Conservation (phyloP, 306 rosid species). For the Ammopiptanthus mongolicus region DNA sequence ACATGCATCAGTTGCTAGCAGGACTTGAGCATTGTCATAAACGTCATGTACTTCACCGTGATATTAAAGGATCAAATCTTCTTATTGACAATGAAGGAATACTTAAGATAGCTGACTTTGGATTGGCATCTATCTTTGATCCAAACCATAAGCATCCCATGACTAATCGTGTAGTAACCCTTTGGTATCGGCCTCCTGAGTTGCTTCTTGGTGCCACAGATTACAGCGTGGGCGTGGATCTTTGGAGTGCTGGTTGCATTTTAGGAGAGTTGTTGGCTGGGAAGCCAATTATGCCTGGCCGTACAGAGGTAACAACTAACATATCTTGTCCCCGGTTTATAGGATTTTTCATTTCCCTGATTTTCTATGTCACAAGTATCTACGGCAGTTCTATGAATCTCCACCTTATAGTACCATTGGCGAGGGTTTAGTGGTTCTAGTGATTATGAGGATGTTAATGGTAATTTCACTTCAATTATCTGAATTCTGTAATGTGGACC, state of each 20-base stretch:
- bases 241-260: conserved; percentile 98
- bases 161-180: conserved; percentile 95
- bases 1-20: conserved; percentile 74
- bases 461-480: neutral
- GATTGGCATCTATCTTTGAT: conserved; percentile 77
- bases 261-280: conserved; percentile 90
- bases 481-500: neutral
- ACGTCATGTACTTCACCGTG: conserved; percentile 80
- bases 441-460: neutral
- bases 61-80: conserved; percentile 95
- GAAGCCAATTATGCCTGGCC: conserved; percentile 98
- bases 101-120: conserved; percentile 93
- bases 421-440: neutral
- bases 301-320: conserved; percentile 73
- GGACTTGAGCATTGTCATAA: conserved; percentile 97
- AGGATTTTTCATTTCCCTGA: conserved; percentile 14
- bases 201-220: conserved; percentile 93
- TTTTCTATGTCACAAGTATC: neutral
- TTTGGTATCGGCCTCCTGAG: conserved; percentile 97
- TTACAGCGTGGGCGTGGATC: conserved; percentile 81
- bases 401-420: neutral
- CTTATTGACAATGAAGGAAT: conserved; percentile 74
- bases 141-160: conserved; percentile 78
- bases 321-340: conserved; percentile 9
- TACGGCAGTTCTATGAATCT: conserved; percentile 8